These are phyloP conservation scores for Panicum virgatum DNA, from an alignment of 202 grass and related monocot genomes.

Conservation along the genomic window DNA sequence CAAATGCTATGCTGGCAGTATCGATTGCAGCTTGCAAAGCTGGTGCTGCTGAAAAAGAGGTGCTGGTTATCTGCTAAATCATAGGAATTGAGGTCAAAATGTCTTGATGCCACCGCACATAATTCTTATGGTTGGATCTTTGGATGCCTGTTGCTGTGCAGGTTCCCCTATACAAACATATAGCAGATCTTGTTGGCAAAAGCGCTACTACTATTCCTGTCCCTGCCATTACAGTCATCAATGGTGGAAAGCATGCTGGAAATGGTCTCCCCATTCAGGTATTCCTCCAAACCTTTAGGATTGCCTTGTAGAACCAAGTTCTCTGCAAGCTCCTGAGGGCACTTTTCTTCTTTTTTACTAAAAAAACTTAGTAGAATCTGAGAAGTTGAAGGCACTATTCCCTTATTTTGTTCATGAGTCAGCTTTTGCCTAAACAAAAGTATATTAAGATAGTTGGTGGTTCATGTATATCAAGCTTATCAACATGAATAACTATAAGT, in stretches of 20 bases:
- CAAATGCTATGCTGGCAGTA: constrained; percentile 90
- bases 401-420: constrained; percentile 11
- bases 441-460: background rate
- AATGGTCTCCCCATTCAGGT: constrained; percentile 83
- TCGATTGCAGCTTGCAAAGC: constrained; percentile 99
- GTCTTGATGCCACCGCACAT: background rate
- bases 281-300: constrained; percentile 33
- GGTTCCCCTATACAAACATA: constrained; percentile 96
- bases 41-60: constrained; percentile 97
- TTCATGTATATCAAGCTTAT: constrained; percentile 21
- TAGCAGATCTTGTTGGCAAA: constrained; percentile 94
- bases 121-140: constrained; percentile 16
- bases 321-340: background rate
- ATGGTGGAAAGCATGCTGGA: constrained; percentile 88
- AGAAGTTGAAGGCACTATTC: constrained; percentile 5
- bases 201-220: constrained; percentile 68
- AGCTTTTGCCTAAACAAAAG: background rate
- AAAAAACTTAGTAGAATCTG: background rate
- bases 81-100: background rate
- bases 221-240: constrained; percentile 88
- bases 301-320: constrained; percentile 26
- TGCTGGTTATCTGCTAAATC: constrained; percentile 19
- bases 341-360: background rate
- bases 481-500: background rate
- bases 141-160: constrained; percentile 41